Evolutionary conservation across 495 filamentous ascomycete species (phyloP).

Genomic region (Corynascus novoguineensis): DNA sequence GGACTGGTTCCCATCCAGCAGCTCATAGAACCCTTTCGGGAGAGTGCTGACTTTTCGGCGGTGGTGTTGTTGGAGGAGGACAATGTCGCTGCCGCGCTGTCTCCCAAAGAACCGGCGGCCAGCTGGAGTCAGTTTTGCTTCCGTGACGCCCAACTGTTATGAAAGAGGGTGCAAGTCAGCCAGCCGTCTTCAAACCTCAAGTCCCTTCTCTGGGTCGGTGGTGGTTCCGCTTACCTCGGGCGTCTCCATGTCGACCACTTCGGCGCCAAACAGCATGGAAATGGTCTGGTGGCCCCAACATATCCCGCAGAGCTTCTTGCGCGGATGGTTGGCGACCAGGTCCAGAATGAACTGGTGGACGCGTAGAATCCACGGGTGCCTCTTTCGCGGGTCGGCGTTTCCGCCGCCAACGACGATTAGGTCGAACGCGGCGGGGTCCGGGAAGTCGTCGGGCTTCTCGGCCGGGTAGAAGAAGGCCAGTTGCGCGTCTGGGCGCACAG

Average conservation of each 20-base stretch:
- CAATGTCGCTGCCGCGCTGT: not conserved
- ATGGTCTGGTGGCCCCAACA: slow-evolving; percentile 50
- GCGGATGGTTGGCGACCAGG: slow-evolving; percentile 31
- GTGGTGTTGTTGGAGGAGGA: slow-evolving; percentile 43
- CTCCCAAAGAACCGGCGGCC: slow-evolving; percentile 35
- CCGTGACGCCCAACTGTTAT: slow-evolving; percentile 38
- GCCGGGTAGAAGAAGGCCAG: slow-evolving; percentile 41
- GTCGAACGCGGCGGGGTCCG: slow-evolving; percentile 41
- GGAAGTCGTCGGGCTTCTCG: slow-evolving; percentile 30
- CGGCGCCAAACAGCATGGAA: slow-evolving; percentile 37
- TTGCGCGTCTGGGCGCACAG: slow-evolving; percentile 24
- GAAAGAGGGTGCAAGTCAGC: no score
- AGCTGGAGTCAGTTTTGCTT: slow-evolving; percentile 32
- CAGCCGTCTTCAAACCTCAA: not conserved
- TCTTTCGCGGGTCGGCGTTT: slow-evolving; percentile 42
- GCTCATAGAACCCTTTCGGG: slow-evolving; percentile 30
- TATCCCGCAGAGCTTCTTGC: slow-evolving; percentile 42
- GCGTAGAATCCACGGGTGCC: slow-evolving; percentile 40
- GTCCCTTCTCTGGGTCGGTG: not conserved
- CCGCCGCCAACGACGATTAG: slow-evolving; percentile 45
- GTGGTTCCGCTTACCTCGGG: slow-evolving; percentile 31
- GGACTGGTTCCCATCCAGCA: slow-evolving; percentile 37
- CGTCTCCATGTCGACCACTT: slow-evolving; percentile 33
- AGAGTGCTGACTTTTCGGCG: slow-evolving; percentile 33
- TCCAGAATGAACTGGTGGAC: slow-evolving; percentile 40